These are phyloP conservation scores for Aciculosporium take DNA, from an alignment of 2,329 filamentous ascomycete genomes.

Conservation along the genomic window DNA sequence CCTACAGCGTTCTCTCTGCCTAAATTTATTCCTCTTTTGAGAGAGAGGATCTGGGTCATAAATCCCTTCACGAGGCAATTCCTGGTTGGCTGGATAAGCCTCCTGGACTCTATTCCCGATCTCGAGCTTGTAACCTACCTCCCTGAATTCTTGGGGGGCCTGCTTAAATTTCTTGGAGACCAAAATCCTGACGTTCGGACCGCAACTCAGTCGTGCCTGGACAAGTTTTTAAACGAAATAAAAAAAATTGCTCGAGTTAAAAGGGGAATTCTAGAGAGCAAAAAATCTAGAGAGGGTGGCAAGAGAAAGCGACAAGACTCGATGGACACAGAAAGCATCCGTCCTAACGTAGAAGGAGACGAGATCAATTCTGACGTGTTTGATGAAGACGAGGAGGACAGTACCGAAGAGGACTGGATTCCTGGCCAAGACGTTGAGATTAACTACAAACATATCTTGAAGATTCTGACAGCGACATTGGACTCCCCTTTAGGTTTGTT, in stretches of 20 bases:
- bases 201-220: slow-evolving; percentile 74
- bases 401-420: slow-evolving; percentile 84
- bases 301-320: slow-evolving; percentile 58
- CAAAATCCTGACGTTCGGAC: slow-evolving; percentile 89
- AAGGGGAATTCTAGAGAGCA: slow-evolving; percentile 79
- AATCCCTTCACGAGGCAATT: slow-evolving; percentile 94
- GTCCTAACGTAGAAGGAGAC: slow-evolving; percentile 43
- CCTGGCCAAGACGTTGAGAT: slow-evolving; percentile 94
- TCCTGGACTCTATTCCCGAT: slow-evolving; percentile 93
- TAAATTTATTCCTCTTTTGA: slow-evolving; percentile 81
- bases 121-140: slow-evolving; percentile 86
- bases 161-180: slow-evolving; percentile 86
- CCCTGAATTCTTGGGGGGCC: slow-evolving; percentile 76
- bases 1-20: slow-evolving; percentile 86
- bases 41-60: slow-evolving; percentile 85
- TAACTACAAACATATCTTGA: slow-evolving; percentile 79
- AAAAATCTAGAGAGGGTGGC: slow-evolving; percentile 51
- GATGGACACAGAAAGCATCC: slow-evolving; percentile 49
- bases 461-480: slow-evolving; percentile 80
- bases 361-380: slow-evolving; percentile 44
- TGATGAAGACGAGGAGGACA: slow-evolving; percentile 43
- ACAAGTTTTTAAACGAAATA: slow-evolving; percentile 85
- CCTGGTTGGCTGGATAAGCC: slow-evolving; percentile 86
- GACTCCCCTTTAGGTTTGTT: slow-evolving; percentile 60
- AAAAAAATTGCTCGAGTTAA: slow-evolving; percentile 88